These are phyloP conservation scores for Xylariaceae sp. DNA, from an alignment of 2,329 filamentous ascomycete genomes.

Conservation along the genomic window DNA sequence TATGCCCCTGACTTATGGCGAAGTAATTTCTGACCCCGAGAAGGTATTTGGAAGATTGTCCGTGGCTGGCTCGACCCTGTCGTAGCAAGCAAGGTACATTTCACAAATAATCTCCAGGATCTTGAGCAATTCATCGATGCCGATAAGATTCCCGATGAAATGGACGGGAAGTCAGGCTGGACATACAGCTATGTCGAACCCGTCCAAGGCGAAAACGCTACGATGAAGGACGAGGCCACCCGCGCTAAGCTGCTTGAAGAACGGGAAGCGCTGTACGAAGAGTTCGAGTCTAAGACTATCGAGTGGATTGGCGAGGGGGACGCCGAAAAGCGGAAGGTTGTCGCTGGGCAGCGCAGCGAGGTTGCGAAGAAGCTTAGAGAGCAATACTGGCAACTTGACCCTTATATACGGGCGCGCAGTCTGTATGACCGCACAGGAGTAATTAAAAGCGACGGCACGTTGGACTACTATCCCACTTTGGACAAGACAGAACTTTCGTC, in stretches of 20 bases:
- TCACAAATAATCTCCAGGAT: slow-evolving; percentile 78
- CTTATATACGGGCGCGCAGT: slow-evolving; percentile 77
- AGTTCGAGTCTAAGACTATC: slow-evolving; percentile 70
- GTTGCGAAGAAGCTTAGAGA: slow-evolving; percentile 61
- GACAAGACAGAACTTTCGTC: slow-evolving; percentile 9
- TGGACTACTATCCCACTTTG: slow-evolving; percentile 61
- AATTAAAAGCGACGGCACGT: slow-evolving; percentile 60
- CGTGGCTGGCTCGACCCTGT: slow-evolving; percentile 95
- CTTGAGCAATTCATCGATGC: slow-evolving; percentile 71
- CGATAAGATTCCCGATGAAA: slow-evolving; percentile 70
- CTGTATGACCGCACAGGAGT: slow-evolving; percentile 79
- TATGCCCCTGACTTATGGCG: too few relatives aligned
- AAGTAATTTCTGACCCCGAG: too few relatives aligned
- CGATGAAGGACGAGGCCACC: slow-evolving; percentile 62
- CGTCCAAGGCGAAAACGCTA: slow-evolving; percentile 67
- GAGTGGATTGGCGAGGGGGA: slow-evolving; percentile 64
- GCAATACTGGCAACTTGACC: slow-evolving; percentile 88
- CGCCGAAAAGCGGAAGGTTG: slow-evolving; percentile 40
- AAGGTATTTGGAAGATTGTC: slow-evolving; percentile 94
- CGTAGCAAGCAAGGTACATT: slow-evolving; percentile 89
- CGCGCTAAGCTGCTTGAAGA: slow-evolving; percentile 60
- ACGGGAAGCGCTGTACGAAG: slow-evolving; percentile 61
- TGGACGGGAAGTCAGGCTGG: slow-evolving; percentile 85
- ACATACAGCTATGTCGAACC: slow-evolving; percentile 80
- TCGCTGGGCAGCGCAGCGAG: slow-evolving; percentile 54